Percentiles rank a stretch among this genome's conserved stretches.
Conservation (phyloP, 2,329 filamentous ascomycete genomes). For the Ophiostoma triangulosporum region DNA sequence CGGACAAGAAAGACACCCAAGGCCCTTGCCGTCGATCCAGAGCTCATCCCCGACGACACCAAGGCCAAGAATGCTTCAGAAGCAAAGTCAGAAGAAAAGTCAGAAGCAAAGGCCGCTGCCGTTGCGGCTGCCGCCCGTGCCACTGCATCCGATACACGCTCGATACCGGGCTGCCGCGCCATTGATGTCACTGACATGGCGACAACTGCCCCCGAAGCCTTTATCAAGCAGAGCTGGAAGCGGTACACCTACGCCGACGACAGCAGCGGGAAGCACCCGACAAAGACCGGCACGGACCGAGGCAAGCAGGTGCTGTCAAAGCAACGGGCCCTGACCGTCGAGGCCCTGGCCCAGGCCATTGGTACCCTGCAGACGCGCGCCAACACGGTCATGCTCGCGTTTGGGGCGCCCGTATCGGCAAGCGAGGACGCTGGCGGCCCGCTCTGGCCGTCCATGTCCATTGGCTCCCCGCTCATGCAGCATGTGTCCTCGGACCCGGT, state of each 20-base stretch:
- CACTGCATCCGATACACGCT: neutral
- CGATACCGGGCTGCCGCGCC: neutral
- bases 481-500: slow-evolving; percentile 4
- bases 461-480: neutral
- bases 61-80: neutral
- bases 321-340: neutral
- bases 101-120: neutral
- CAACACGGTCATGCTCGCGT: slow-evolving; percentile 5
- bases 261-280: neutral
- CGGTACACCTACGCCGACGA: neutral
- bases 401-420: neutral
- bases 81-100: too few species aligned
- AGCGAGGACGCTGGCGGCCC: neutral
- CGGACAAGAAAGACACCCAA: neutral
- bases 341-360: slow-evolving; percentile 3
- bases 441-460: neutral
- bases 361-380: neutral
- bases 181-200: slow-evolving; percentile 3
- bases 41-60: neutral
- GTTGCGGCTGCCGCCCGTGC: neutral
- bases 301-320: neutral
- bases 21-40: neutral
- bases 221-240: slow-evolving; percentile 1
- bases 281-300: neutral
- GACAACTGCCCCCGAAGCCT: neutral